Evolutionary conservation across 169 alveolate genomes (phyloP).

Genomic region (Plasmodium vinckei): DNA sequence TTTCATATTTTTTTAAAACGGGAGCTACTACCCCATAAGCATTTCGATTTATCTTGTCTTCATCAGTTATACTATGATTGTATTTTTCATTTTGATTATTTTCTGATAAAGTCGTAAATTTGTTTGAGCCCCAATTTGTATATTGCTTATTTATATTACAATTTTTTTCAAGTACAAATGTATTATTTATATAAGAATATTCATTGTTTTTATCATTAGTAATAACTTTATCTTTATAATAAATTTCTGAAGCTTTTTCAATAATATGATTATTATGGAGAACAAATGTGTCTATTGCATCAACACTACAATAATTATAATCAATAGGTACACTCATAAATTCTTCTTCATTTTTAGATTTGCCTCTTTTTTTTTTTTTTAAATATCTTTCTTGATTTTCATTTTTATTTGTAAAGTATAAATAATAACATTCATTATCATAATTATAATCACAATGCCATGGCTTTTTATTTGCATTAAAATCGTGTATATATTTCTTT

Average conservation of each 20-base stretch:
- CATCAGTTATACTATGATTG: background rate
- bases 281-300: constrained; percentile 32
- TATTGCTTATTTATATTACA: background rate
- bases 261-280: constrained; percentile 51
- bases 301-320: constrained; percentile 59
- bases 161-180: constrained; percentile 17
- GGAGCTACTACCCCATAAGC: background rate
- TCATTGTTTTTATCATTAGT: constrained; percentile 13
- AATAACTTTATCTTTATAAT: constrained; percentile 25
- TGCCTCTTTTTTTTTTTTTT: background rate
- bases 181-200: constrained; percentile 27
- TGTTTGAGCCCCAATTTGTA: background rate
- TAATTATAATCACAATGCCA: constrained; percentile 24
- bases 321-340: background rate
- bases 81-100: background rate
- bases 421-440: constrained; percentile 52
- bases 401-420: background rate
- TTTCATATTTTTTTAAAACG: background rate
- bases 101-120: background rate
- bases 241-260: constrained; percentile 31
- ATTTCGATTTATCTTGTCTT: background rate
- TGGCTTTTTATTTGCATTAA: background rate
- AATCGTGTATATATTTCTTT: background rate
- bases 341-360: no score
- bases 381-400: background rate